These are phyloP conservation scores for Rubroshorea leprosula DNA, from an alignment of 345 rosid genomes.

Conservation along the genomic window DNA sequence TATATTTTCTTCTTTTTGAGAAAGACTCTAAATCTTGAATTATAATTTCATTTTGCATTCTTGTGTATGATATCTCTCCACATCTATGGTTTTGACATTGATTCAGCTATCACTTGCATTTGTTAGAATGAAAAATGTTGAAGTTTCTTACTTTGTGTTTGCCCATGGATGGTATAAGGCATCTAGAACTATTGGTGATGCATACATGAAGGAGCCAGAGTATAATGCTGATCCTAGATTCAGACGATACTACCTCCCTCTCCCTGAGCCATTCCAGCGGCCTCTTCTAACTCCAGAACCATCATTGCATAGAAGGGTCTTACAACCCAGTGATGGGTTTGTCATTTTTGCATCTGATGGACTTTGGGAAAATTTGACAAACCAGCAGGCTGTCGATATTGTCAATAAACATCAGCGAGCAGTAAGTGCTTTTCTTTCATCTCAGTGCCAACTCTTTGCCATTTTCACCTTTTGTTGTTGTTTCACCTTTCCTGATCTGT, in stretches of 20 bases:
- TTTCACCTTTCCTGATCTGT: not conserved
- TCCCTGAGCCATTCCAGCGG: slow-evolving; percentile 67
- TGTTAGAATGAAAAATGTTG: no score
- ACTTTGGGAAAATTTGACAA: no score
- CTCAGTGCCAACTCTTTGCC: not conserved
- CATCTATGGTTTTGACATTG: not conserved
- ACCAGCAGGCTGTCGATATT: no score
- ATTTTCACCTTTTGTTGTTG: slow-evolving; percentile 1
- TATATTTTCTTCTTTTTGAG: no score
- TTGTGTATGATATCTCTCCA: not conserved
- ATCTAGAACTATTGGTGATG: slow-evolving; percentile 93
- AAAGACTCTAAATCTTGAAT: not conserved
- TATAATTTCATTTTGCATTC: not conserved
- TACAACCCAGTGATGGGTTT: slow-evolving; percentile 68
- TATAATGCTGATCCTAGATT: slow-evolving; percentile 82
- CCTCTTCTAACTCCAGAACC: slow-evolving; percentile 88
- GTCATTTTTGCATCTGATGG: slow-evolving; percentile 86
- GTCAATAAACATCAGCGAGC: slow-evolving; percentile 60
- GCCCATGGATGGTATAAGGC: slow-evolving; percentile 48
- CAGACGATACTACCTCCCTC: slow-evolving; percentile 65
- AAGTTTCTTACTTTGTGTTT: slow-evolving; percentile 1
- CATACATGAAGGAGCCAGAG: slow-evolving; percentile 86
- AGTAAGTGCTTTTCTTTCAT: slow-evolving; percentile 34
- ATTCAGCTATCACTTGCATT: no score
- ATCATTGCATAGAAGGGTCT: slow-evolving; percentile 46